Evolutionary conservation across 202 grass and related monocot species (phyloP), one percentile per base, ranked within the genome.

Genomic region (Cymbopogon flexuosus): DNA sequence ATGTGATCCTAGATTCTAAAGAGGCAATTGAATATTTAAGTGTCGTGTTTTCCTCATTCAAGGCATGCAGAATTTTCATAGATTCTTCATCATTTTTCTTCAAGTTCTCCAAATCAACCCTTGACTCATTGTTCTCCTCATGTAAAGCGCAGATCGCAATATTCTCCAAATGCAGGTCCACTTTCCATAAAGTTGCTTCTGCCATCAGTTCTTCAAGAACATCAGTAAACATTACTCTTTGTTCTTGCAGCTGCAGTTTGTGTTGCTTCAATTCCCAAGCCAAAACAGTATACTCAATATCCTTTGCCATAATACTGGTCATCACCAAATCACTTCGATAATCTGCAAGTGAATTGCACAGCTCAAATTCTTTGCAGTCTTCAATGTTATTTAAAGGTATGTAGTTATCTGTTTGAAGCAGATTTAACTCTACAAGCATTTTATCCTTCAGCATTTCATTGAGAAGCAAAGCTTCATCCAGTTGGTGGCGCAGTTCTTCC

Each of bases 261-360:
- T 83, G 57, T 73, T 82, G 81, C 69, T 77, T 82, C 81, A 87
- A 54, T 81, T 89, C 84, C 29, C 54, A 74, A 82, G 65, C 33
- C 49, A 94, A 47, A 80, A 89, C 84, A 89, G 84, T 83, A 30
- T 73, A 87, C 52, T 89, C 81, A 2, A 94, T 84, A 33, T 94
- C 92, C 66, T 87, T 89, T 79, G 84, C 63, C 36, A 94, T 73
- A 30, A 68, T 64, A 72, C 64, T 58, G 35, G 60, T 73, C 29
- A 87, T 82, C 51, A 87, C 63, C 18, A 77, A 73, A 57, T 94
- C 88, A 68, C 66, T 76, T 81, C 72, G 86, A 72, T 37, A 79
- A 81, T 85, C 73, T 71, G 62, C 65, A 46, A 87, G 63, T 45
- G 47, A 82, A 49, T 65, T 82, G 79, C 76, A 81, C n/a, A 84